Evolutionary conservation across 2,329 filamentous ascomycete genomes (phyloP), one percentile per base, ranked within the genome.

Genomic region (Xylaria sp.): DNA sequence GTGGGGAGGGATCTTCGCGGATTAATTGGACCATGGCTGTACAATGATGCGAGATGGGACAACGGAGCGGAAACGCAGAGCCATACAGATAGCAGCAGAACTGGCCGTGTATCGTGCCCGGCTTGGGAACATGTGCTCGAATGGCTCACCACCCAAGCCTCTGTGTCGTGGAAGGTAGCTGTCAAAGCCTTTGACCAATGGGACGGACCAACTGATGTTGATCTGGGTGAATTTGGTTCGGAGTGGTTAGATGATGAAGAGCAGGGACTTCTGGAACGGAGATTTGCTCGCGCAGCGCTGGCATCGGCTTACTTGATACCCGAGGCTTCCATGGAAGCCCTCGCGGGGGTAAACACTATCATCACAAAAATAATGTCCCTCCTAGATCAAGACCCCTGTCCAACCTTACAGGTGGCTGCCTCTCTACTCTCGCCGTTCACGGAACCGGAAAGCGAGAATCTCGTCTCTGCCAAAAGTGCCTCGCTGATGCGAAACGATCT

Each of bases 21-120:
- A 0, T 76, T 94, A 43, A 81, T 94, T 58, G 90, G 89, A 0
- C 92, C 92, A 2, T 95, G 92, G 92, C 81, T 94, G 57, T 89
- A 91, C 74, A 89, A 88, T 53, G 84, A 89, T 59, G 84, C 80
- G 23, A 86, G 90, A 62, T 89, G 90, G 82, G 86, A 85, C 67
- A 67, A 59, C 23, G 53, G 59, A 20, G 57, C 80, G 77, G 58
- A 67, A 5, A 34, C 68, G 71, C 20, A 56, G 66, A 10, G 56
- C 71, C 34, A 63, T 13, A 6, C 74, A 13, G 70, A 74, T 34
- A 69, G 76, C 50, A 73, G 73, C 18, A 73, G 77, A 75, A 70
- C 39, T 20, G 43, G 75, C 8, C 76, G 71, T n/a, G 65, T 78
- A 59, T 78, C 82, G 64, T 85, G 87, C 78, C 77, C 85, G 48